phyloP scores from a whole-genome alignment of 1,284 basidiomycete species.

The Fomitopsis betulina region DNA sequence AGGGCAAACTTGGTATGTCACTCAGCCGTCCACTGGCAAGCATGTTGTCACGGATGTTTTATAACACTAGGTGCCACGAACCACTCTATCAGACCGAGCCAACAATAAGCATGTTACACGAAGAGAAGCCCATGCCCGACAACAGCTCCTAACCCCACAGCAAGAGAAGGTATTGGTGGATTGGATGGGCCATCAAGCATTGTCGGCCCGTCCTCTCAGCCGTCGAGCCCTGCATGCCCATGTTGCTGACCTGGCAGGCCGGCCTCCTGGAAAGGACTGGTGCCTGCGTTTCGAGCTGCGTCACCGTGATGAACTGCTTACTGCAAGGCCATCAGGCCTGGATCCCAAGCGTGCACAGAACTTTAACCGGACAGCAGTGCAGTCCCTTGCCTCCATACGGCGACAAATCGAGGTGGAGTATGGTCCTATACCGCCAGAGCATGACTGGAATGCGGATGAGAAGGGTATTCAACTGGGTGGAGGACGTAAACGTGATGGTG shows the following conservation, averaged over 20 bases:
- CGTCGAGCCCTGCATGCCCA: neutral
- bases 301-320: constrained; percentile 7
- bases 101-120: neutral
- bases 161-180: neutral
- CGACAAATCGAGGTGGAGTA: constrained; percentile 10
- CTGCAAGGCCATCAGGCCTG: constrained; percentile 12
- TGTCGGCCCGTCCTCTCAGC: neutral
- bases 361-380: constrained; percentile 9
- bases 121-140: neutral
- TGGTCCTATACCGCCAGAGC: constrained; percentile 26
- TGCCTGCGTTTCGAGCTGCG: neutral
- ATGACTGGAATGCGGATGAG: constrained; percentile 37
- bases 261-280: no score
- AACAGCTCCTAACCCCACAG: neutral
- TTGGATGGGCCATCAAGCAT: neutral
- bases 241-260: neutral
- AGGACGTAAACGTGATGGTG: constrained; percentile 10
- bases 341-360: constrained; percentile 14
- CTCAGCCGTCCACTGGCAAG: no score
- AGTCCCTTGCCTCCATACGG: constrained; percentile 15
- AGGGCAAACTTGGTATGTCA: no score
- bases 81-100: neutral
- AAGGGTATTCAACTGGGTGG: constrained; percentile 27
- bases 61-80: no score
- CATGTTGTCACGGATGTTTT: no score